Conservation (phyloP, 305 asterid genomes). For the Stenogyne calaminthoides region DNA sequence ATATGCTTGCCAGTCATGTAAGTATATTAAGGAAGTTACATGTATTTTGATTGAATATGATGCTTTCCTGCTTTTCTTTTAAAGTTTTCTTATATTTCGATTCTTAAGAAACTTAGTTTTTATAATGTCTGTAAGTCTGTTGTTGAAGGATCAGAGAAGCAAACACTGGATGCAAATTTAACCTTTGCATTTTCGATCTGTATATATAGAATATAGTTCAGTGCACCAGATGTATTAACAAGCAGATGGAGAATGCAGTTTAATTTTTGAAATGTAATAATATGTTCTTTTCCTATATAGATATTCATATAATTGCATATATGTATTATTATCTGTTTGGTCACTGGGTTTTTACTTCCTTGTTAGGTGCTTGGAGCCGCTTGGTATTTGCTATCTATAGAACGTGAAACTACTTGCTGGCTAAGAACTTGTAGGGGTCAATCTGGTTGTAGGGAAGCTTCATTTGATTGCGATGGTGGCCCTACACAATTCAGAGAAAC, state of each 20-base stretch:
- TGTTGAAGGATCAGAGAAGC: not conserved
- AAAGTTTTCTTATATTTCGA: not conserved
- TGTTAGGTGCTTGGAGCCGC: constrained; percentile 48
- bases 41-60: not conserved
- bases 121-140: not conserved
- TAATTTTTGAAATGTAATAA: not conserved
- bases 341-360: not conserved
- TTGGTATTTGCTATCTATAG: constrained; percentile 48
- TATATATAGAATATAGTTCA: not conserved
- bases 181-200: not conserved
- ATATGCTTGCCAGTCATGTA: constrained; percentile 96
- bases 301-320: not conserved
- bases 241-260: not conserved
- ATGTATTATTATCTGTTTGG: not conserved
- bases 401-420: constrained; percentile 54
- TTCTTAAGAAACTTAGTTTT: not conserved
- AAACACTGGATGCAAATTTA: not conserved
- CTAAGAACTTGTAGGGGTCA: constrained; percentile 36
- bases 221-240: not conserved
- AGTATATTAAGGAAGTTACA: constrained; percentile 28
- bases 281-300: not conserved
- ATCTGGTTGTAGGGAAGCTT: constrained; percentile 34
- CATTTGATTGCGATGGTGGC: constrained; percentile 31
- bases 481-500: constrained; percentile 11
- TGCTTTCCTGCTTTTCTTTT: constrained; percentile 1